Evolutionary conservation across 2,329 filamentous ascomycete genomes (phyloP).

Genomic region (Aureobasidium sp.): DNA sequence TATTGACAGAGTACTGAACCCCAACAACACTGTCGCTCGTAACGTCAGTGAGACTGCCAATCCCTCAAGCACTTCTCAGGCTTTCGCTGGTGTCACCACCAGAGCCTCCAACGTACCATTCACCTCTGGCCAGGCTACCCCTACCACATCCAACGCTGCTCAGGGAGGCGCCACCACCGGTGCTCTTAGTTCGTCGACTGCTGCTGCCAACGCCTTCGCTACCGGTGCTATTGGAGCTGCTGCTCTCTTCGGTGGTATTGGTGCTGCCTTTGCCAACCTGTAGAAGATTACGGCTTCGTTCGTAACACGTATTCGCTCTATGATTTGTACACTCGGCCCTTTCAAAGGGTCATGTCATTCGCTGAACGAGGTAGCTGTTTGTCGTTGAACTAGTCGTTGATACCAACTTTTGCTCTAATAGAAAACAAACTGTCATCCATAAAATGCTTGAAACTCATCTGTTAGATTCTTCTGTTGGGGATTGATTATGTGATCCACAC

Average conservation of each 20-base stretch:
- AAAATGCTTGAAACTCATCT: too few species aligned
- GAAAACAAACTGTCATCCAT: neutral
- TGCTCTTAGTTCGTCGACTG: slow-evolving; percentile 29
- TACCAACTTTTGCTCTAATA: neutral
- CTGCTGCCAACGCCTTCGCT: slow-evolving; percentile 34
- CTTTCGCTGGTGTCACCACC: slow-evolving; percentile 60
- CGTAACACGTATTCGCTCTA: neutral
- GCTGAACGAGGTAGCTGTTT: neutral
- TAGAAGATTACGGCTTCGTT: slow-evolving; percentile 12
- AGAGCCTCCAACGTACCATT: slow-evolving; percentile 56
- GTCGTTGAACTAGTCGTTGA: neutral
- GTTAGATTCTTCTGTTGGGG: too few species aligned
- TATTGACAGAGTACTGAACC: slow-evolving; percentile 67
- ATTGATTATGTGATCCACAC: too few species aligned
- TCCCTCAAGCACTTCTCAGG: slow-evolving; percentile 51
- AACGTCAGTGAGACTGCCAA: slow-evolving; percentile 33
- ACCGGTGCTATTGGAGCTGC: neutral
- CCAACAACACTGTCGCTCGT: slow-evolving; percentile 49
- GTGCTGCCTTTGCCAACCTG: slow-evolving; percentile 40
- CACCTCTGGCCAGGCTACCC: slow-evolving; percentile 58
- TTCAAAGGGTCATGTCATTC: neutral
- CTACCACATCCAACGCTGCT: slow-evolving; percentile 44
- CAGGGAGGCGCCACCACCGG: slow-evolving; percentile 25
- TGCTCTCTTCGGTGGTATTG: slow-evolving; percentile 45
- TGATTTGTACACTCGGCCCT: neutral